These are phyloP conservation scores for Lithohypha guttulata DNA, from an alignment of 2,329 filamentous ascomycete species.

Conservation along the genomic window DNA sequence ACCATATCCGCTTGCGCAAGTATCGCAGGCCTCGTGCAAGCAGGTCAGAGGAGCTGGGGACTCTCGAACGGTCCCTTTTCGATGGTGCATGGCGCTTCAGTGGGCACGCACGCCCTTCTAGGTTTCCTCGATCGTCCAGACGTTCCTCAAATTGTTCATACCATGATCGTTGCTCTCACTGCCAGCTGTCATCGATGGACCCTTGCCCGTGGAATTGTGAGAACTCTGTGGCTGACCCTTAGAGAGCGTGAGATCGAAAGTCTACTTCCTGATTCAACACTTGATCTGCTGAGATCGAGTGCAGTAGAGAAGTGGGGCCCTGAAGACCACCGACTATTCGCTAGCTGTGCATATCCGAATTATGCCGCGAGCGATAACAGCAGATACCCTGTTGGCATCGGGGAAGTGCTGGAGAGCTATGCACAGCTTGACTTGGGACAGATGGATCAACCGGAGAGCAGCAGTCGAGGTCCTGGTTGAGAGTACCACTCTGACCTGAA, in stretches of 20 bases:
- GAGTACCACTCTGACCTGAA: no score
- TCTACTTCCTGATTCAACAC: neutral
- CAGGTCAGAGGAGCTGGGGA: neutral
- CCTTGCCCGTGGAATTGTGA: neutral
- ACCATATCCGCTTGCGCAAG: neutral
- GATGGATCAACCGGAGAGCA: no score
- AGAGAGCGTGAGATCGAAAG: neutral
- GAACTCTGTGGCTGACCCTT: neutral
- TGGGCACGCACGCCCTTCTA: neutral
- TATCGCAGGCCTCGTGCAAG: neutral
- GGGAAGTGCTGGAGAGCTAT: no score
- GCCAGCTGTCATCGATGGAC: neutral
- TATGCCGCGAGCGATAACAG: no score
- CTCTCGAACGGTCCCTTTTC: neutral
- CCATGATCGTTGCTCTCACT: neutral
- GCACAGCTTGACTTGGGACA: no score
- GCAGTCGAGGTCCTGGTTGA: no score
- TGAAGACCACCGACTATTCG: constrained; percentile 2
- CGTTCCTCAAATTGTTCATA: neutral
- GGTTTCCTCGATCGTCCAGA: neutral
- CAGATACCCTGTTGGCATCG: no score
- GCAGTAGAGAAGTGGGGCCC: neutral
- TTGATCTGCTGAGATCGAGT: neutral
- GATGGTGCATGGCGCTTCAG: neutral
- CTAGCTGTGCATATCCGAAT: constrained; percentile 1